These are phyloP conservation scores for Taxawa tesnikishii DNA, from an alignment of 2,329 filamentous ascomycete genomes.

Conservation along the genomic window DNA sequence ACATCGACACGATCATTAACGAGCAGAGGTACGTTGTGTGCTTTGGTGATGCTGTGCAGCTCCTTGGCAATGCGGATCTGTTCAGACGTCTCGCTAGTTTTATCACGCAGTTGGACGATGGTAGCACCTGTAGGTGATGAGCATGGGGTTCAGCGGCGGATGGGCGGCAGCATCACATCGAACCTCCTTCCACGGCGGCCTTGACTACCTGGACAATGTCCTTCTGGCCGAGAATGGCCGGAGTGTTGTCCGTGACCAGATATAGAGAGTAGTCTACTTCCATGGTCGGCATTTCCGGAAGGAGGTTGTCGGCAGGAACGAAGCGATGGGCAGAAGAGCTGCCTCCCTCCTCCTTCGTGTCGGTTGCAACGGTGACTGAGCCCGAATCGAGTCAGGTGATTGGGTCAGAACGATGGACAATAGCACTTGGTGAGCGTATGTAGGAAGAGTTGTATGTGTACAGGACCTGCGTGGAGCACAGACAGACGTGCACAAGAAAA, in stretches of 20 bases:
- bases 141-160: slow-evolving; percentile 2
- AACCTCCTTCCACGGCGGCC: slow-evolving; percentile 61
- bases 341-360: too few species aligned
- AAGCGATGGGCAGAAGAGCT: too few species aligned
- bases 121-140: slow-evolving; percentile 46
- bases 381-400: too few species aligned
- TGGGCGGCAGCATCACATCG: slow-evolving; percentile 9
- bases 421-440: too few species aligned
- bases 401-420: too few species aligned
- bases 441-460: too few species aligned
- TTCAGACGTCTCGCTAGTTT: slow-evolving; percentile 60
- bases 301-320: too few species aligned
- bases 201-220: slow-evolving; percentile 64
- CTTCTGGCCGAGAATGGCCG: slow-evolving; percentile 60
- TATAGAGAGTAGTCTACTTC: slow-evolving; percentile 69
- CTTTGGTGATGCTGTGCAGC: slow-evolving; percentile 59
- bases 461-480: too few species aligned
- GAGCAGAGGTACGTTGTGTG: slow-evolving; percentile 62
- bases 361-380: too few species aligned
- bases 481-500: too few species aligned
- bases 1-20: slow-evolving; percentile 93
- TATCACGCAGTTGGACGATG: slow-evolving; percentile 84
- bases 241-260: slow-evolving; percentile 87
- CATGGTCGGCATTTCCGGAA: too few species aligned
- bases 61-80: slow-evolving; percentile 58